These are phyloP conservation scores for Naematelia aurantialba DNA, from an alignment of 768 basidiomycete species.

Conservation along the genomic window DNA sequence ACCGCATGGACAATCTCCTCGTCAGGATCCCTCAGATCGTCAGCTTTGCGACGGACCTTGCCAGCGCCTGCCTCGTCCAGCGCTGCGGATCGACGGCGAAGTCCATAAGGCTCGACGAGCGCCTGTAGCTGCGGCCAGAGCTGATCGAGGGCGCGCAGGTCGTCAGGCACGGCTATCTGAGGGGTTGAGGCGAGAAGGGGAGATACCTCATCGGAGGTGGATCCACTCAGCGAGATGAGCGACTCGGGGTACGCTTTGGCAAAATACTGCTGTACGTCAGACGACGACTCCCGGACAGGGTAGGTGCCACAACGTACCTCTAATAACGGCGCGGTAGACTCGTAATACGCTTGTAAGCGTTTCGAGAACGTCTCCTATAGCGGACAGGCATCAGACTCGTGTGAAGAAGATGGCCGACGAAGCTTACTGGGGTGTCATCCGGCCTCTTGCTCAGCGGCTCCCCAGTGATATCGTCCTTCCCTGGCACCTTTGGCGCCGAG, in stretches of 20 bases:
- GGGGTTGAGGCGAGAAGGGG: conserved; percentile 15
- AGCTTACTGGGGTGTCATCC: conserved; percentile 50
- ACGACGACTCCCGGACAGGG: too few relatives aligned
- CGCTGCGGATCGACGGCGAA: conserved; percentile 21
- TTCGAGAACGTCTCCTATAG: conserved; percentile 48
- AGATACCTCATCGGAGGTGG: conserved; percentile 51
- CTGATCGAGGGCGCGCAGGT: conserved; percentile 42
- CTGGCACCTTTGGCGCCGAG: conserved; percentile 46
- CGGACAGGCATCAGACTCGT: not conserved
- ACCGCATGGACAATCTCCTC: conserved; percentile 8
- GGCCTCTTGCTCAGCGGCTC: conserved; percentile 49
- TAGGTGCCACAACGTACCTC: conserved; percentile 43
- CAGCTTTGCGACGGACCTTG: conserved; percentile 37
- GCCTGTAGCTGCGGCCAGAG: conserved; percentile 48
- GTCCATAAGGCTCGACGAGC: conserved; percentile 45
- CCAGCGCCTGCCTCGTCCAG: conserved; percentile 26
- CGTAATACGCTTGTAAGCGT: conserved; percentile 49
- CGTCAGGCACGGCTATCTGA: conserved; percentile 1
- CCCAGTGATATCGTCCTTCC: conserved; percentile 50
- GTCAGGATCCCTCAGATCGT: conserved; percentile 42
- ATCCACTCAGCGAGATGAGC: conserved; percentile 46
- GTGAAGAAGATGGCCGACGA: not conserved
- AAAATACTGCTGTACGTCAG: conserved; percentile 46
- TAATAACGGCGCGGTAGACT: conserved; percentile 49
- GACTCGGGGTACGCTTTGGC: conserved; percentile 40